Evolutionary conservation across 23 red algal species (phyloP).

Genomic region (Gracilaria domingensis): DNA sequence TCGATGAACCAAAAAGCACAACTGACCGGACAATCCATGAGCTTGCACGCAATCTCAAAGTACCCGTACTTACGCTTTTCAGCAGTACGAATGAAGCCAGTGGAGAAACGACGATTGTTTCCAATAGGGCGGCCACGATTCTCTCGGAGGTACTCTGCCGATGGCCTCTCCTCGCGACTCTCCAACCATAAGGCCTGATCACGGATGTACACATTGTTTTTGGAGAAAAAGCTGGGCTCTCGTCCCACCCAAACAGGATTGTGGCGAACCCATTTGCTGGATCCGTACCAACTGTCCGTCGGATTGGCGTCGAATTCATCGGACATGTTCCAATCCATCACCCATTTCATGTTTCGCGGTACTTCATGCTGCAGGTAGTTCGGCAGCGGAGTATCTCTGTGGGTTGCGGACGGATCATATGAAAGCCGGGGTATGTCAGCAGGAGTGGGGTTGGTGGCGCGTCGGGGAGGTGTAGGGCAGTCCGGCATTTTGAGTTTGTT

Average conservation of each 20-base stretch:
- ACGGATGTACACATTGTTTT: slow-evolving; percentile 46
- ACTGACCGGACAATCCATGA: slow-evolving; percentile 55
- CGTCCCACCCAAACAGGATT: slow-evolving; percentile 45
- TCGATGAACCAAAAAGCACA: slow-evolving; percentile 66
- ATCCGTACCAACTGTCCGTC: slow-evolving; percentile 11
- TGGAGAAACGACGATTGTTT: slow-evolving; percentile 30
- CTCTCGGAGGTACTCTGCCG: not conserved
- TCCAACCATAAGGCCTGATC: slow-evolving; percentile 32
- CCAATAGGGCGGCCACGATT: slow-evolving; percentile 22
- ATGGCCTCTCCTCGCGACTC: slow-evolving; percentile 28
- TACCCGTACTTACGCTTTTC: slow-evolving; percentile 53
- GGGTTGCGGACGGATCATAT: slow-evolving; percentile 11
- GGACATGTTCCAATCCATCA: slow-evolving; percentile 53
- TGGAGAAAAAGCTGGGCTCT: slow-evolving; percentile 38
- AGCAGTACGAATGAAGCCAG: slow-evolving; percentile 38
- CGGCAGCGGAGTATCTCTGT: not conserved
- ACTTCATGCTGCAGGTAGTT: slow-evolving; percentile 23
- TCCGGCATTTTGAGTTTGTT: not conserved
- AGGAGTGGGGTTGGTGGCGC: too few relatives aligned
- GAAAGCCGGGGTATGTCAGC: slow-evolving; percentile 3
- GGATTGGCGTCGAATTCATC: slow-evolving; percentile 50
- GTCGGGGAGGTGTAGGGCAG: too few relatives aligned
- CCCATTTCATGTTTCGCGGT: slow-evolving; percentile 24
- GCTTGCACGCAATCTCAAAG: slow-evolving; percentile 50
- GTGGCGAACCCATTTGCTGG: slow-evolving; percentile 19